A percentile compares a stretch with the other conserved stretches of the same genome.
phyloP scores from a whole-genome alignment of 495 filamentous ascomycete genomes.

The Cryomyces minteri region DNA sequence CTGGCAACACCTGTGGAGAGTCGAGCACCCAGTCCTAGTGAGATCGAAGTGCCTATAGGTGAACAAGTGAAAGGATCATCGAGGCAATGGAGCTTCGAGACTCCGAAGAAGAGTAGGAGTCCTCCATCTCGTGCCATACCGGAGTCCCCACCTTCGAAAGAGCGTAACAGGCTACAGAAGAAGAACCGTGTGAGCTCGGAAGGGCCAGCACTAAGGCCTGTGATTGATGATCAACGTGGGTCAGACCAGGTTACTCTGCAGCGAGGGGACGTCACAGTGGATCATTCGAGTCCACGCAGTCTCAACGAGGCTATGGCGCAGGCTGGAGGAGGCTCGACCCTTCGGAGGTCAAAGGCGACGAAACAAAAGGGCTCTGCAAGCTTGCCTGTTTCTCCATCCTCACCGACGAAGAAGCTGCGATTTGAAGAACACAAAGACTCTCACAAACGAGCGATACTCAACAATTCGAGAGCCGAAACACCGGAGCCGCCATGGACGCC shows the following conservation, averaged over 20 bases:
- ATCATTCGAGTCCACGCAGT: constrained; percentile 7
- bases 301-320: constrained; percentile 16
- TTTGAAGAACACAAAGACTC: no score
- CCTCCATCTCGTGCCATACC: no score
- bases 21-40: constrained; percentile 32
- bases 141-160: not conserved
- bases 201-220: no score
- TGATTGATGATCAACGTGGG: no score
- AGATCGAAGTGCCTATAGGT: constrained; percentile 56
- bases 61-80: constrained; percentile 30
- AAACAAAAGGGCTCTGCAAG: constrained; percentile 27
- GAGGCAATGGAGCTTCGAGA: constrained; percentile 8
- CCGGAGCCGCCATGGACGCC: constrained; percentile 2
- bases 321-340: constrained; percentile 14
- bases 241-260: no score
- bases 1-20: constrained; percentile 16
- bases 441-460: no score
- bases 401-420: not conserved
- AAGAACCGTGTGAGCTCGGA: not conserved
- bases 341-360: constrained; percentile 31
- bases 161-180: not conserved
- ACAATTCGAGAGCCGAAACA: no score
- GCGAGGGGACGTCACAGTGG: not conserved
- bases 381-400: constrained; percentile 1
- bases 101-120: no score